Conservation (phyloP, 176 grass and related monocot species). For the Musa schizocarpa region DNA sequence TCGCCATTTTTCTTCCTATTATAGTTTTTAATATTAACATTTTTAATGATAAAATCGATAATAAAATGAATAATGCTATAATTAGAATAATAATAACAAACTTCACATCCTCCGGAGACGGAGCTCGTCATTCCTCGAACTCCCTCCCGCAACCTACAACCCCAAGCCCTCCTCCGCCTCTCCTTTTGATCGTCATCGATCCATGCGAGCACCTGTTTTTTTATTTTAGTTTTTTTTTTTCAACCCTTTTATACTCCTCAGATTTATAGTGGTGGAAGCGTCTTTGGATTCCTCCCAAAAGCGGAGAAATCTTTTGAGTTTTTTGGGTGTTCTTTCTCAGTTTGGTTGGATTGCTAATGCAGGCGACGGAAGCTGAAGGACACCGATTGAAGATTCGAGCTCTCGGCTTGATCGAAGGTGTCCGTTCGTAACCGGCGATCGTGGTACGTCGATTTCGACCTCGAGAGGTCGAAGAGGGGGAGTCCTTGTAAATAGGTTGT, state of each 20-base stretch:
- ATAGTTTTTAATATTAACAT: too few relatives aligned
- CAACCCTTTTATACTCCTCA: not conserved
- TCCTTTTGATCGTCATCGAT: not conserved
- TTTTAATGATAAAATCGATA: too few relatives aligned
- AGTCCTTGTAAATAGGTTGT: not conserved
- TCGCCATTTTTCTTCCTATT: too few relatives aligned
- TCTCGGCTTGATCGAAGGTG: not conserved
- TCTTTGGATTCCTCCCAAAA: not conserved
- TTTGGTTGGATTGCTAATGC: not conserved
- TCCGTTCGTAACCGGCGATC: not conserved
- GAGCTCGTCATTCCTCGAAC: not conserved
- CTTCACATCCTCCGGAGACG: not conserved
- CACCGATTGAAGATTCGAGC: not conserved
- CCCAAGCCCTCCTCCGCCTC: not conserved
- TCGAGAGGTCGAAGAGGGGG: constrained; percentile 4
- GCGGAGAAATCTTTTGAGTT: not conserved
- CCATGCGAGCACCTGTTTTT: not conserved
- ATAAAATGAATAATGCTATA: too few relatives aligned
- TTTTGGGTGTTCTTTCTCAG: not conserved
- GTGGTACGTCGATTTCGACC: constrained; percentile 11
- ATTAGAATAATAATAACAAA: not conserved
- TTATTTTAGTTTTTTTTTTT: not conserved
- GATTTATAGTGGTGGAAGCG: not conserved
- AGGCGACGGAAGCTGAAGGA: not conserved
- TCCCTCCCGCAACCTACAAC: not conserved